Conservation (phyloP, 345 rosid genomes). For the Clausena lansium region DNA sequence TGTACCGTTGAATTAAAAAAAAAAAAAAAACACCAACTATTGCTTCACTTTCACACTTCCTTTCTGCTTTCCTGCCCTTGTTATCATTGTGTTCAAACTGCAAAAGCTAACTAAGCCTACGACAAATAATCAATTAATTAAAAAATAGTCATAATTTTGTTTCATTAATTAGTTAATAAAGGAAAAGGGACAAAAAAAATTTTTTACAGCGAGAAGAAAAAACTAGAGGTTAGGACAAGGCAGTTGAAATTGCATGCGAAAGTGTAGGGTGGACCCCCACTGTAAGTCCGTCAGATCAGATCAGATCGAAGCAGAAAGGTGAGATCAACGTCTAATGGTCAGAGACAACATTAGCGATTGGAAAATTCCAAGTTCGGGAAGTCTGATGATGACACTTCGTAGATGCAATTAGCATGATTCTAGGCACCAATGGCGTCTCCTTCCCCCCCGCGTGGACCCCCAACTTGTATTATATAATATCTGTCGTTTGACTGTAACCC, state of each 20-base stretch:
- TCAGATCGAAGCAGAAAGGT: not conserved
- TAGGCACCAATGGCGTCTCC: not conserved
- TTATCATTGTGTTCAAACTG: too few species aligned
- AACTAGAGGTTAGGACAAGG: not conserved
- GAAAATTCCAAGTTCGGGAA: not conserved
- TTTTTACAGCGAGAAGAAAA: not conserved
- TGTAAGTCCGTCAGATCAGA: not conserved
- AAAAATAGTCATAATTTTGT: too few species aligned
- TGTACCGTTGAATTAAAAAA: not conserved
- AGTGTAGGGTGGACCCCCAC: constrained; percentile 29
- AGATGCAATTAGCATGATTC: constrained; percentile 27
- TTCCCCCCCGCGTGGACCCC: constrained; percentile 9
- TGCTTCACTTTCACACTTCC: constrained; percentile 12
- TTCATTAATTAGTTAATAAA: too few species aligned
- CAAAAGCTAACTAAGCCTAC: too few species aligned
- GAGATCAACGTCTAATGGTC: constrained; percentile 21
- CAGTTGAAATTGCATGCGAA: constrained; percentile 24
- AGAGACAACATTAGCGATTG: not conserved
- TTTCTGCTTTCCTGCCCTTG: too few species aligned
- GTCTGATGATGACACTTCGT: constrained; percentile 23
- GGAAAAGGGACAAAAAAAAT: not conserved
- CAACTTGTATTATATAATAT: not conserved
- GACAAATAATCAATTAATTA: too few species aligned
- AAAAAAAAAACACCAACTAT: not conserved
- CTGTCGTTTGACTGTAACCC: too few species aligned